Conservation (phyloP, 345 rosid genomes). For the Sonneratia alba region DNA sequence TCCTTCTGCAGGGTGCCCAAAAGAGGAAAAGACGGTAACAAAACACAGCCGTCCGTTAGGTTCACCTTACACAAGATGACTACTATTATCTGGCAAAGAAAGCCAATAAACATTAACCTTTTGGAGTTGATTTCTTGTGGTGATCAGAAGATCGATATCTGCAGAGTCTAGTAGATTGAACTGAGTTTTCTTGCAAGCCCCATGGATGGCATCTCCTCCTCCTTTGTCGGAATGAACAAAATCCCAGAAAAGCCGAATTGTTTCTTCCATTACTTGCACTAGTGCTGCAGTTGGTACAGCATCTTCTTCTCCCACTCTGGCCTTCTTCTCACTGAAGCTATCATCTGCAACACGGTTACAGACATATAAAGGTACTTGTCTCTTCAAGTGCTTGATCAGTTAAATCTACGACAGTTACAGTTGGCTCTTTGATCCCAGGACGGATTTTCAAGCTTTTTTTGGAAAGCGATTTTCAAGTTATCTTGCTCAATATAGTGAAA, state of each 20-base stretch:
- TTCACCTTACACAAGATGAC: neutral
- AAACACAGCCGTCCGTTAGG: neutral
- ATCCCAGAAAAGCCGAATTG: conserved; percentile 49
- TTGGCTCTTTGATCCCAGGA: neutral
- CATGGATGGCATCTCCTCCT: conserved; percentile 17
- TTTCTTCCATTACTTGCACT: conserved; percentile 32
- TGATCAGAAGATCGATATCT: conserved; percentile 36
- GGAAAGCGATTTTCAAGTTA: too few species aligned
- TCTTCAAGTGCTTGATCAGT: neutral
- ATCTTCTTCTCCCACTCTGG: conserved; percentile 29
- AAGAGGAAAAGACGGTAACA: too few species aligned
- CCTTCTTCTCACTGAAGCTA: conserved; percentile 31
- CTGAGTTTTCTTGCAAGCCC: conserved; percentile 27
- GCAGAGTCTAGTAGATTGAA: conserved; percentile 36
- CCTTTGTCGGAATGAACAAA: conserved; percentile 50
- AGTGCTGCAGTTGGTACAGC: conserved; percentile 30
- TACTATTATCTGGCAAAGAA: neutral
- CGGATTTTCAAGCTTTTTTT: too few species aligned
- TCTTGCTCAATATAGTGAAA: too few species aligned
- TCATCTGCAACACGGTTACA: conserved; percentile 32
- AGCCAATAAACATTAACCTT: conserved; percentile 33
- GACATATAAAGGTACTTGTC: too few species aligned
- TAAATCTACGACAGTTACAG: neutral
- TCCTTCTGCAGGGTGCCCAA: conserved; percentile 41
- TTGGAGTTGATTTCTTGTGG: conserved; percentile 39